phyloP scores from a whole-genome alignment of 495 filamentous ascomycete genomes.

The Aspergillus biplanus region DNA sequence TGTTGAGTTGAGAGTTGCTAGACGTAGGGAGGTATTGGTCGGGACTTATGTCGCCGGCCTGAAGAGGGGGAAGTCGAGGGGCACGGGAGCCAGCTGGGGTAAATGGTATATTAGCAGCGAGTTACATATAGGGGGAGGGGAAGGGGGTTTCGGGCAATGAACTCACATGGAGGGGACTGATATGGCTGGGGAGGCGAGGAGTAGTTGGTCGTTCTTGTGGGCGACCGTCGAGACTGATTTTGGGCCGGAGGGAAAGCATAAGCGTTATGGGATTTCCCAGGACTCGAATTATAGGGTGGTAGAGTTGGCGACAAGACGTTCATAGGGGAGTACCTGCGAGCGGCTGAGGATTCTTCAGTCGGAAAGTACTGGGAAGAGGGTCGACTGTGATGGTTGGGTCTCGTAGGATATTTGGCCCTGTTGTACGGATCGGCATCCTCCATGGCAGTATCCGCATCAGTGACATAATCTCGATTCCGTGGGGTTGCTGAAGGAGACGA shows the following conservation, averaged over 20 bases:
- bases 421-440: slow-evolving; percentile 89
- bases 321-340: slow-evolving; percentile 94
- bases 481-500: slow-evolving; percentile 68
- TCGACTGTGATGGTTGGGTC: slow-evolving; percentile 67
- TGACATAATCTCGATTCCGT: slow-evolving; percentile 66
- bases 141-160: slow-evolving; percentile 14
- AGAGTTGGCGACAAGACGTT: slow-evolving; percentile 71
- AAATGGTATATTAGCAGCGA: slow-evolving; percentile 5
- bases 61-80: slow-evolving; percentile 69
- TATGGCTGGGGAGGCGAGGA: slow-evolving; percentile 66
- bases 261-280: slow-evolving; percentile 57
- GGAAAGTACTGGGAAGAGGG: slow-evolving; percentile 66
- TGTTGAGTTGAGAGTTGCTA: slow-evolving; percentile 67
- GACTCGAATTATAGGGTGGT: slow-evolving; percentile 59
- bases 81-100: slow-evolving; percentile 41
- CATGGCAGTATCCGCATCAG: slow-evolving; percentile 86
- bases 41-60: slow-evolving; percentile 62
- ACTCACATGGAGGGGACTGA: slow-evolving; percentile 64
- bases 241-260: slow-evolving; percentile 48
- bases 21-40: slow-evolving; percentile 72
- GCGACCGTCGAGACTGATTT: slow-evolving; percentile 58
- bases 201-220: slow-evolving; percentile 59
- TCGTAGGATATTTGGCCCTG: slow-evolving; percentile 73
- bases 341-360: slow-evolving; percentile 78
- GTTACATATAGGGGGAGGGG: slow-evolving; percentile 2